These are phyloP conservation scores for Wilcoxina mikolae DNA, from an alignment of 495 filamentous ascomycete species.

Conservation along the genomic window DNA sequence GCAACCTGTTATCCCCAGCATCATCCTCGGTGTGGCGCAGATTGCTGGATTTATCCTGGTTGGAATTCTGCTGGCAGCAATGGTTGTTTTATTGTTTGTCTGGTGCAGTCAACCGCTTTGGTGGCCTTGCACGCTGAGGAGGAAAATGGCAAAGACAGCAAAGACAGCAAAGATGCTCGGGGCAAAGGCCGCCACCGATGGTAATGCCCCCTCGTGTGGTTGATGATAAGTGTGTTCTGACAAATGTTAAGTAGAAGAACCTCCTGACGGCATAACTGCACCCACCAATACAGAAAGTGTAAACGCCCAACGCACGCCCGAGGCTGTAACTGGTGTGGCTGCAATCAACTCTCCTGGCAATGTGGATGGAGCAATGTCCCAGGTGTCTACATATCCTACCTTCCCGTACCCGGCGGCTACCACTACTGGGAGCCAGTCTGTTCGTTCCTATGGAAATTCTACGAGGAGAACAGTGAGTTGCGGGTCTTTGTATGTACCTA, in stretches of 20 bases:
- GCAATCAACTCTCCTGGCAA: background rate
- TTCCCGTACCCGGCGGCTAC: too few relatives aligned
- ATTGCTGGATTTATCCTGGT: background rate
- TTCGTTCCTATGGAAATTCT: too few relatives aligned
- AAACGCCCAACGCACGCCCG: background rate
- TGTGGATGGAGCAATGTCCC: background rate
- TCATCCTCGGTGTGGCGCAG: background rate
- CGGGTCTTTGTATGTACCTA: too few relatives aligned
- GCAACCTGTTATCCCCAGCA: too few relatives aligned
- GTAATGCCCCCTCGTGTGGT: too few relatives aligned
- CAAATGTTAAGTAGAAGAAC: too few relatives aligned
- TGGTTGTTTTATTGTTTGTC: background rate
- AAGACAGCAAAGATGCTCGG: background rate
- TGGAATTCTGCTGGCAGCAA: background rate
- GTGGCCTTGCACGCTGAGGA: background rate
- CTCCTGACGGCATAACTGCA: background rate
- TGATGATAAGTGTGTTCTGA: too few relatives aligned
- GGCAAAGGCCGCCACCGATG: background rate
- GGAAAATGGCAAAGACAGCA: background rate
- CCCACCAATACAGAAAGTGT: background rate
- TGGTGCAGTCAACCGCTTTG: conserved; percentile 3
- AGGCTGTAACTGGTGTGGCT: background rate
- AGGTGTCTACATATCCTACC: too few relatives aligned
- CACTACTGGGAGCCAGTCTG: too few relatives aligned
- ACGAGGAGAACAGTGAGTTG: too few relatives aligned